phyloP scores from a whole-genome alignment of 2,329 filamentous ascomycete species.

The Bipolaris gigantea region DNA sequence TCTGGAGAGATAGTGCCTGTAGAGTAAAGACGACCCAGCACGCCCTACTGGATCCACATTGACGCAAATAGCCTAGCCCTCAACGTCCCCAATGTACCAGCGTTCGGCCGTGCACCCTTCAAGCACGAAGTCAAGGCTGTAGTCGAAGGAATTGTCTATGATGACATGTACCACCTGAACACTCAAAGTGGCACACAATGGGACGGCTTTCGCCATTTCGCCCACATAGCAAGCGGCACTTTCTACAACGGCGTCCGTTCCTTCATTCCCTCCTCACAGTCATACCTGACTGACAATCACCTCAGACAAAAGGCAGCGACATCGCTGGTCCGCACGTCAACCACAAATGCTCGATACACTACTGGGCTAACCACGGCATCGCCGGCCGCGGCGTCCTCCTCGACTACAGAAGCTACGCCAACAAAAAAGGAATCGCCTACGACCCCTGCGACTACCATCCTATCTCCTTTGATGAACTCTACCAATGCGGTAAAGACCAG shows the following conservation, averaged over 20 bases:
- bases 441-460: conserved; percentile 48
- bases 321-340: conserved; percentile 46
- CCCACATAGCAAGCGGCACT: conserved; percentile 42
- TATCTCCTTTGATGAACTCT: conserved; percentile 53
- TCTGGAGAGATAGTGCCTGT: conserved; percentile 60
- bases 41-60: not conserved
- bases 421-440: conserved; percentile 48
- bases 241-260: conserved; percentile 47
- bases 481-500: conserved; percentile 61
- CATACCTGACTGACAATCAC: not conserved
- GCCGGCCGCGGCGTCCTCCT: conserved; percentile 50
- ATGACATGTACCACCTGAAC: conserved; percentile 50
- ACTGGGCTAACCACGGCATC: conserved; percentile 51
- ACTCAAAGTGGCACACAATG: conserved; percentile 52
- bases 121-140: conserved; percentile 57
- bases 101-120: conserved; percentile 57
- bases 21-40: conserved; percentile 47
- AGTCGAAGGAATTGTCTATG: conserved; percentile 43
- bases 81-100: conserved; percentile 55
- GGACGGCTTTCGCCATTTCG: conserved; percentile 52
- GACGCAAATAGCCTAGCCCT: conserved; percentile 51
- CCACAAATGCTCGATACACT: conserved; percentile 50
- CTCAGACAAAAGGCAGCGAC: conserved; percentile 46
- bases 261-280: not conserved
- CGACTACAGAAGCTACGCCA: conserved; percentile 49